These are phyloP conservation scores for Jaltomata sinuosa DNA, from an alignment of 257 asterid species.

Conservation along the genomic window DNA sequence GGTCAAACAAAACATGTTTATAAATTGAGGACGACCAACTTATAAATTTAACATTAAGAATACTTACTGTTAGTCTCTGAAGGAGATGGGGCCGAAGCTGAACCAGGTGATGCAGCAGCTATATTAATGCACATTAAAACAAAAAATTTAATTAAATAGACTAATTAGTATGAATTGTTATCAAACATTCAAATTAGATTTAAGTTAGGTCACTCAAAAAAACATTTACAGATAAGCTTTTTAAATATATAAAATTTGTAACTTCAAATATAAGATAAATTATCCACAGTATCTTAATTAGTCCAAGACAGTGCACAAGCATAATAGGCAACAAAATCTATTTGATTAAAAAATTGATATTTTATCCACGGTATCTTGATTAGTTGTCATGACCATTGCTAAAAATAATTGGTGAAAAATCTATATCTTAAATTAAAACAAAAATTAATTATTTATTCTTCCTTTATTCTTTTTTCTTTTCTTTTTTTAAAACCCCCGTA, in stretches of 20 bases:
- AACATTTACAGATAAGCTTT: not conserved
- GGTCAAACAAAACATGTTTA: not conserved
- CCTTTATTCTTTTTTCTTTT: not conserved
- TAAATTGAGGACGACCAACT: not conserved
- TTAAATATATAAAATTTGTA: not conserved
- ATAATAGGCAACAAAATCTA: not conserved
- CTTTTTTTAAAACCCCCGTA: too few species aligned
- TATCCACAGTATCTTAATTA: not conserved
- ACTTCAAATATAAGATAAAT: not conserved
- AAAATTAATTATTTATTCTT: not conserved
- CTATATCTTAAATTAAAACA: not conserved
- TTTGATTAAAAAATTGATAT: not conserved
- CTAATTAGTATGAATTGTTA: too few species aligned
- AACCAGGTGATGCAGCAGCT: not conserved
- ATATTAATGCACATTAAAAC: not conserved
- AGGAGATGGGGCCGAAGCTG: not conserved
- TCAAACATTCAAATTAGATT: not conserved
- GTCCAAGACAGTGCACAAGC: not conserved
- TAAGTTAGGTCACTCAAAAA: not conserved
- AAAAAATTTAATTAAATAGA: not conserved
- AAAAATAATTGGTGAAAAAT: not conserved
- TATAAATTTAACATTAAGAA: too few species aligned
- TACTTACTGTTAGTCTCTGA: not conserved
- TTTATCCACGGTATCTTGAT: not conserved
- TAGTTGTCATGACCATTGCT: not conserved